Conservation (phyloP, 2,329 filamentous ascomycete species). For the Penicillium capsulatum region DNA sequence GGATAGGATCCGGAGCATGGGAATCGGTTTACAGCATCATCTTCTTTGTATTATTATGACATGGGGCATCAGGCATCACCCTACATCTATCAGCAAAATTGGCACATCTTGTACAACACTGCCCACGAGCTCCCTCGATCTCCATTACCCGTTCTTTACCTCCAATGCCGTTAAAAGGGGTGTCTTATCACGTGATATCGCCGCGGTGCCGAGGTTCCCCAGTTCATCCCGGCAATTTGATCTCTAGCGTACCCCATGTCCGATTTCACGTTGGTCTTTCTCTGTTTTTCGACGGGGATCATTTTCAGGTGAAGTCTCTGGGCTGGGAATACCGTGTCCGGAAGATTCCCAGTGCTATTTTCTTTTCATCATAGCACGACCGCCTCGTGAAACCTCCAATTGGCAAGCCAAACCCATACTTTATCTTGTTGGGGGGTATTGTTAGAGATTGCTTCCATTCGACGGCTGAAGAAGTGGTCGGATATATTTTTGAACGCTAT, state of each 20-base stretch:
- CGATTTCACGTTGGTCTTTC: not conserved
- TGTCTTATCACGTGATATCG: slow-evolving; percentile 15
- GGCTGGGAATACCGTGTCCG: no score
- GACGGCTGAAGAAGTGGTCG: no score
- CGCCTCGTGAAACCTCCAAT: not conserved
- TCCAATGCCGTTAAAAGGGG: no score
- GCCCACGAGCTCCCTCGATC: slow-evolving; percentile 3
- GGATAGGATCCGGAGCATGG: slow-evolving; percentile 4
- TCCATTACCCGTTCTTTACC: no score
- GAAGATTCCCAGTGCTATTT: no score
- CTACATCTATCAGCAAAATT: slow-evolving; percentile 27
- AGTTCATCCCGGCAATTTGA: slow-evolving; percentile 3
- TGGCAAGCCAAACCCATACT: no score
- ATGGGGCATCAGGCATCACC: slow-evolving; percentile 19
- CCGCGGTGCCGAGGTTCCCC: slow-evolving; percentile 18
- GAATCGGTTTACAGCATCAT: slow-evolving; percentile 13
- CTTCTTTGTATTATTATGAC: slow-evolving; percentile 30
- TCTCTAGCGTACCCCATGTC: not conserved
- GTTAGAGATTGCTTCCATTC: no score
- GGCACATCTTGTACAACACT: slow-evolving; percentile 32
- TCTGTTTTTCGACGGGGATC: not conserved
- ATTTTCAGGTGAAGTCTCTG: no score
- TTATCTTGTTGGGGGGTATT: no score
- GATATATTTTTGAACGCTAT: no score
- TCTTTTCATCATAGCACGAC: no score